These are phyloP conservation scores for Trichoderma virens DNA, from an alignment of 495 filamentous ascomycete species.

Conservation along the genomic window DNA sequence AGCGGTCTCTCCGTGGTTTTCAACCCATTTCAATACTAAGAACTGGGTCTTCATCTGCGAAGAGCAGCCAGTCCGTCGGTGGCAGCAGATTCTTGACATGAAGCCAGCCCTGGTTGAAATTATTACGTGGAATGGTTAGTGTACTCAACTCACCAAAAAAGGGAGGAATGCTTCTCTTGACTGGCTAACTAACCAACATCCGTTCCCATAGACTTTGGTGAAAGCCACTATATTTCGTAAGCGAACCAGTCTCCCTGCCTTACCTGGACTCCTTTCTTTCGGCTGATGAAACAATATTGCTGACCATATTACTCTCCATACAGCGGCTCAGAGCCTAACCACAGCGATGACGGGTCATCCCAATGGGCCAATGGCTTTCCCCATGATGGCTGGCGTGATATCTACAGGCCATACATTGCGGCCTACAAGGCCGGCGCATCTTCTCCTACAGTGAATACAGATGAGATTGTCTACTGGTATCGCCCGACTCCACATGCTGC, in stretches of 20 bases:
- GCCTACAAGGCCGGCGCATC: slow-evolving; percentile 18
- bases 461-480: slow-evolving; percentile 52
- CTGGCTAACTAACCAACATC: background rate
- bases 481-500: slow-evolving; percentile 35
- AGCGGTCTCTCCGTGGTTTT: slow-evolving; percentile 50
- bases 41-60: slow-evolving; percentile 37
- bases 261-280: background rate
- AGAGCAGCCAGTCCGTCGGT: slow-evolving; percentile 27
- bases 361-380: slow-evolving; percentile 18
- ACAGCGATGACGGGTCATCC: slow-evolving; percentile 17
- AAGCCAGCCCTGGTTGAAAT: slow-evolving; percentile 18
- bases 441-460: slow-evolving; percentile 22
- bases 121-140: slow-evolving; percentile 19
- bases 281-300: background rate
- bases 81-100: slow-evolving; percentile 17
- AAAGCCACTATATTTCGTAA: slow-evolving; percentile 13
- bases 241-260: background rate
- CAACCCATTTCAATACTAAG: slow-evolving; percentile 42
- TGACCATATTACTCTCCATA: background rate
- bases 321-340: slow-evolving; percentile 36
- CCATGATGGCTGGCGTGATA: slow-evolving; percentile 16
- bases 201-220: slow-evolving; percentile 6
- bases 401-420: slow-evolving; percentile 18
- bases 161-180: background rate
- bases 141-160: background rate